Evolutionary conservation across 2,329 filamentous ascomycete genomes (phyloP).

Genomic region (Microcera coccophila): DNA sequence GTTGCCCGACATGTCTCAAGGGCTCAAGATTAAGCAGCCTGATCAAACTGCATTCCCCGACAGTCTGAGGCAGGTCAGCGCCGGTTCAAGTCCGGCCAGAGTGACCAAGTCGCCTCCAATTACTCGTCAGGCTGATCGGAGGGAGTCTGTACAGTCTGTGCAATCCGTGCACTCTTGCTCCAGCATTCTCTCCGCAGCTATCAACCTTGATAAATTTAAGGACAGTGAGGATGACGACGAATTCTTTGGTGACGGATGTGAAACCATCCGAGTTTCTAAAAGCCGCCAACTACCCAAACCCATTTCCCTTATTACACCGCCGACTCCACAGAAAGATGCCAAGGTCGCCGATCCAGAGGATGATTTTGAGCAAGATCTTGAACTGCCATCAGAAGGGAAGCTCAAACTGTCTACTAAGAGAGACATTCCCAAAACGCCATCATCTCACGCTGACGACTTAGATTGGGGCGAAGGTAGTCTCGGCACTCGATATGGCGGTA

Average conservation of each 20-base stretch:
- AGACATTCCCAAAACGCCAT: slow-evolving; percentile 61
- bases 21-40: slow-evolving; percentile 61
- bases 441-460: slow-evolving; percentile 66
- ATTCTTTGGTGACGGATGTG: slow-evolving; percentile 59
- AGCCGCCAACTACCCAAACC: slow-evolving; percentile 49
- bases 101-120: slow-evolving; percentile 26
- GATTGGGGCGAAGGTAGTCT: slow-evolving; percentile 94
- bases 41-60: slow-evolving; percentile 63
- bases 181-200: slow-evolving; percentile 48
- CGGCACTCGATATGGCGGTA: slow-evolving; percentile 85
- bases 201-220: slow-evolving; percentile 61
- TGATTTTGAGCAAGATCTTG: slow-evolving; percentile 69
- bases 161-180: slow-evolving; percentile 38
- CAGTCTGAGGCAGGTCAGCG: slow-evolving; percentile 62
- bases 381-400: slow-evolving; percentile 64
- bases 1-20: slow-evolving; percentile 56
- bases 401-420: slow-evolving; percentile 60
- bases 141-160: slow-evolving; percentile 30
- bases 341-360: slow-evolving; percentile 46
- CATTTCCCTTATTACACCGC: slow-evolving; percentile 52
- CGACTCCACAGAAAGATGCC: slow-evolving; percentile 48
- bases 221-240: slow-evolving; percentile 61
- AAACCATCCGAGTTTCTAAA: slow-evolving; percentile 67
- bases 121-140: slow-evolving; percentile 26
- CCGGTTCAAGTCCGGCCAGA: slow-evolving; percentile 50